Evolutionary conservation across 2,329 filamentous ascomycete genomes (phyloP).

Genomic region (Calonectria crousiana): DNA sequence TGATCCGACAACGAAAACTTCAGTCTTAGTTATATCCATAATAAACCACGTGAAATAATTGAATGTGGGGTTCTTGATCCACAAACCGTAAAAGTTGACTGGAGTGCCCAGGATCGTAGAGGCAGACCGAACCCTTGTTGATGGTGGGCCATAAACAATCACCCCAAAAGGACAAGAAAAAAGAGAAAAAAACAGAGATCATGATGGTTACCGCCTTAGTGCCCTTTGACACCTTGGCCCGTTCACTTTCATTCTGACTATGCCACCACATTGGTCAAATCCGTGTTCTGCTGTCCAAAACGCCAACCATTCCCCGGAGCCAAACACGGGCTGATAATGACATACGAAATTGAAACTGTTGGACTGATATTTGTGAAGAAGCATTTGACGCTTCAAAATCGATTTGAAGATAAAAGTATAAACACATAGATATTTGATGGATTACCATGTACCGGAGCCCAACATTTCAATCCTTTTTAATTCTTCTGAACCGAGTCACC

Average conservation of each 20-base stretch:
- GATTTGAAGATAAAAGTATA: no score
- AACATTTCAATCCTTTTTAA: not conserved
- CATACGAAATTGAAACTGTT: not conserved
- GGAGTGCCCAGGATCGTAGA: not conserved
- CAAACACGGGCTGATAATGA: not conserved
- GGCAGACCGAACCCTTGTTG: not conserved
- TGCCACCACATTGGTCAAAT: not conserved
- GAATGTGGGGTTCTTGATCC: not conserved
- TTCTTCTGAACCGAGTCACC: slow-evolving; percentile 23
- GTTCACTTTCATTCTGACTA: not conserved
- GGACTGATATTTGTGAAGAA: not conserved
- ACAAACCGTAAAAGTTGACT: not conserved
- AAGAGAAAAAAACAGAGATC: not conserved
- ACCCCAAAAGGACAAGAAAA: not conserved
- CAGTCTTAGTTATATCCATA: not conserved
- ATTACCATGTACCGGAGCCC: no score
- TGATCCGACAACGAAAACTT: no score
- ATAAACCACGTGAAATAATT: not conserved
- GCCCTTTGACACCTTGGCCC: no score
- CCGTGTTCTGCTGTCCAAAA: not conserved
- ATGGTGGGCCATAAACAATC: not conserved
- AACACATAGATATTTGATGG: no score
- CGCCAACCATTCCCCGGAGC: not conserved
- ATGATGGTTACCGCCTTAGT: not conserved
- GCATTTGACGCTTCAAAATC: no score